Percentiles rank a stretch among this genome's conserved stretches.
These are phyloP conservation scores for Lomentospora prolificans DNA, from an alignment of 2,329 filamentous ascomycete species.

Conservation along the genomic window DNA sequence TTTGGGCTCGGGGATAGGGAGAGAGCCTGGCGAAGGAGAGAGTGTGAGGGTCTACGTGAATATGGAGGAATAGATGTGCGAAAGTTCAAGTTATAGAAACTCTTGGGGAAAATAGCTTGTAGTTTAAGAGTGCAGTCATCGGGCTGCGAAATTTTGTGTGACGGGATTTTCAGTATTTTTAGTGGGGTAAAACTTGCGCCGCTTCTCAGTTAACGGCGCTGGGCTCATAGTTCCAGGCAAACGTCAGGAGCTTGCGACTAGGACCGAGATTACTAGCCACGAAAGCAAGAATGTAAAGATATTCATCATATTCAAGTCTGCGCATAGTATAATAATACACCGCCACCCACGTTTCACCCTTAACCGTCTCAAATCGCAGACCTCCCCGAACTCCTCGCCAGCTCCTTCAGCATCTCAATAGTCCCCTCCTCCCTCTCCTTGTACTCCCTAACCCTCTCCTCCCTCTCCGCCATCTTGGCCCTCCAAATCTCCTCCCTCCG, in stretches of 20 bases:
- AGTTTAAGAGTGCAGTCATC: too few species aligned
- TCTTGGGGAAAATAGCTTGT: too few species aligned
- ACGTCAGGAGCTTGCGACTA: too few species aligned
- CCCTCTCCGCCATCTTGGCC: conserved; percentile 67
- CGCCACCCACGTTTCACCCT: background rate
- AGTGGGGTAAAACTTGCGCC: background rate
- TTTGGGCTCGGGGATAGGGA: too few species aligned
- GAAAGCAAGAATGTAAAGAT: too few species aligned
- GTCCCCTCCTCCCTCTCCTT: conserved; percentile 73
- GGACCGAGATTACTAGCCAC: too few species aligned
- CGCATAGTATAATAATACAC: too few species aligned
- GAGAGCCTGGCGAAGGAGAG: background rate
- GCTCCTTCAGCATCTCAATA: conserved; percentile 66
- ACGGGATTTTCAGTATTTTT: background rate
- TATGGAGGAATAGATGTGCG: background rate
- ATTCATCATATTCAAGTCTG: too few species aligned
- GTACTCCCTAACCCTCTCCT: conserved; percentile 62
- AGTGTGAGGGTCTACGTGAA: background rate
- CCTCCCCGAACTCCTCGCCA: conserved; percentile 58
- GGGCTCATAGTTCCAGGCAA: background rate
- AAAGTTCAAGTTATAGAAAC: background rate
- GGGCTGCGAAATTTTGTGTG: background rate
- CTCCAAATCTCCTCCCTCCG: conserved; percentile 70
- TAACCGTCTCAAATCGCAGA: conserved; percentile 43
- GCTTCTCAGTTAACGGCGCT: background rate